Evolutionary conservation across 768 basidiomycete genomes (phyloP), one percentile per base, ranked within the genome.

Genomic region (Guyanaporus albipodus): DNA sequence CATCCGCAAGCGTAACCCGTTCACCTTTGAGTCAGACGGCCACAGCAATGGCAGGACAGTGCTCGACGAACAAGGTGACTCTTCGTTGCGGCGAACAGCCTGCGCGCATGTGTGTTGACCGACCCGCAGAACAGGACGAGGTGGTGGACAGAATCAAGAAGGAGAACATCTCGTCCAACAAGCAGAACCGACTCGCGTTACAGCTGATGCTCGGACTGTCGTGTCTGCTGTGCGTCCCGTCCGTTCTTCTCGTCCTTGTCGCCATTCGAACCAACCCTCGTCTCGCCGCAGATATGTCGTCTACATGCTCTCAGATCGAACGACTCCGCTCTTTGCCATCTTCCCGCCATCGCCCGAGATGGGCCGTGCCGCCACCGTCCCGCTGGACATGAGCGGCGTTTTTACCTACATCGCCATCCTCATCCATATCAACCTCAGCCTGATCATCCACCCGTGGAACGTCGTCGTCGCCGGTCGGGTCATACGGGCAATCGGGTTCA

Each of bases 81-180:
- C 6, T 35, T 14, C 19, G 8, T n/a, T 9, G 28, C 26, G 15
- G 28, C n/a, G n/a, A 38, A 2, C 11, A 27, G 19, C 11, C 15
- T 34, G 4, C n/a, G 14, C 19, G 19, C 18, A 2, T 8, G 23
- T 14, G 22, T 35, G 22, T 50, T 63, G 0, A 50, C 40, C 40
- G 4, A 8, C 35, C 21, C 35, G 3, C 55, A 85, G 84, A 87
- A 58, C 85, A 87, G 59, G 77, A 82, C 37, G 74, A 76, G 36
- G 32, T 83, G 11, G 73, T 87, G 38, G 64, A 74, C n/a, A 54
- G 45, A 5, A 63, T 87, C 31, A 75, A 72, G 38, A 56, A 55
- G n/a, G 65, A 71, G 36, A 77, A 77, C 45, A 62, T 68, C 0
- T 57, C 58, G 8, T 73, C 73, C 1, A 77, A 75, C 59, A 53